Percentiles rank a stretch among this genome's conserved stretches.
Evolutionary conservation across 257 asterid species (phyloP).

Genomic region (Anisodus acutangulus): DNA sequence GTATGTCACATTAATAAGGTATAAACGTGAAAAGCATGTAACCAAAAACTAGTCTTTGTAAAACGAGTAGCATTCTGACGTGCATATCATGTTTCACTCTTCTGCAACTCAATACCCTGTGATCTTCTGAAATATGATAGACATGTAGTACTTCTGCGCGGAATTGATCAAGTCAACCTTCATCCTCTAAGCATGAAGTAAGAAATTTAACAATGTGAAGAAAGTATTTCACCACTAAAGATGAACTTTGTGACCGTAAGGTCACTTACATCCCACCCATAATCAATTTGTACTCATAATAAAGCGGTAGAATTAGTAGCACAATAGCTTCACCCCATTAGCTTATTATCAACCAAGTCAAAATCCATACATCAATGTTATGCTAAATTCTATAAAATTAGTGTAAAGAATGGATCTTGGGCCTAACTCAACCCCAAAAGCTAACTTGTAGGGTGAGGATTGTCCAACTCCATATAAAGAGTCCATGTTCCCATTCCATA

Average conservation of each 20-base stretch:
- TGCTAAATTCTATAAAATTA: background rate
- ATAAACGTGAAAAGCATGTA: no score
- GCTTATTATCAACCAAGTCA: constrained; percentile 3
- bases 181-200: background rate
- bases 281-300: background rate
- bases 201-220: background rate
- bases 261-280: constrained; percentile 19
- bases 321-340: background rate
- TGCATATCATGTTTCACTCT: background rate
- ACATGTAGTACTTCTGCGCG: background rate
- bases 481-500: no score
- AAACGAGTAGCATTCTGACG: background rate
- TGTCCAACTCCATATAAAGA: no score
- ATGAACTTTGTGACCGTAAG: background rate
- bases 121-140: constrained; percentile 6
- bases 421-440: no score
- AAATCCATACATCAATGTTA: constrained; percentile 20
- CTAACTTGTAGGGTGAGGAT: no score
- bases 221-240: background rate
- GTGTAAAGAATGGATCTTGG: background rate
- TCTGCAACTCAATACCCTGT: background rate
- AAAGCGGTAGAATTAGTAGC: background rate
- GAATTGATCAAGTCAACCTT: constrained; percentile 1
- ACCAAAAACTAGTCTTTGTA: background rate
- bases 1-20: no score